phyloP scores from a whole-genome alignment of 257 asterid species.

The Penstemon davidsonii region DNA sequence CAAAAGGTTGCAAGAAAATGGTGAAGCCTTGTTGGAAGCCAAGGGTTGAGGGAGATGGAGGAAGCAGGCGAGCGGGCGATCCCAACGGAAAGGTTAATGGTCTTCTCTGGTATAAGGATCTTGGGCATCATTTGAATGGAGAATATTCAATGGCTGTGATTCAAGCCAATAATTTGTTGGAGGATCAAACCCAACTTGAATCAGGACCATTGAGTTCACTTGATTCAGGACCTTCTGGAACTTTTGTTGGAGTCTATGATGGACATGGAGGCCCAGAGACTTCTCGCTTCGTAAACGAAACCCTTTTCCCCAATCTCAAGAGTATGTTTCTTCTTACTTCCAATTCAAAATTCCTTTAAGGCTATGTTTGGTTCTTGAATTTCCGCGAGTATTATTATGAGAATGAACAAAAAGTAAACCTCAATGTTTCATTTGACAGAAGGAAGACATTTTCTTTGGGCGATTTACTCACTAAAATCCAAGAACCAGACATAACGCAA shows the following conservation, averaged over 20 bases:
- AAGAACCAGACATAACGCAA: no score
- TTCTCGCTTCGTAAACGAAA: constrained; percentile 68
- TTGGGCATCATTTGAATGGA: constrained; percentile 73
- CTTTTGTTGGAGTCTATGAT: constrained; percentile 88
- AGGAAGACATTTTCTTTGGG: no score
- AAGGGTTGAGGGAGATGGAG: constrained; percentile 70
- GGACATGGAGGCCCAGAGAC: constrained; percentile 99
- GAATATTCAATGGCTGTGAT: constrained; percentile 90
- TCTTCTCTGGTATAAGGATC: constrained; percentile 81
- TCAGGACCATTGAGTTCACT: constrained; percentile 74
- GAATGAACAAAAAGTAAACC: no score
- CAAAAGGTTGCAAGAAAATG: constrained; percentile 45
- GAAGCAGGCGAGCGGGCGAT: constrained; percentile 45
- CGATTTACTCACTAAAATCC: no score
- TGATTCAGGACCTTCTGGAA: constrained; percentile 78
- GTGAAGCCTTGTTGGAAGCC: constrained; percentile 88
- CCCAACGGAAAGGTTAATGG: constrained; percentile 68
- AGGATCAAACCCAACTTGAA: constrained; percentile 94
- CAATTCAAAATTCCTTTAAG: neutral
- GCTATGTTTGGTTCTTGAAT: no score
- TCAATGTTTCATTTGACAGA: no score
- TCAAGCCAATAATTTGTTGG: constrained; percentile 86
- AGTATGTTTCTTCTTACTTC: constrained; percentile 50
- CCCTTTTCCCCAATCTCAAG: constrained; percentile 69
- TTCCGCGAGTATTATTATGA: no score